A percentile compares a stretch with the other conserved stretches of the same genome.
Conservation (phyloP, 305 asterid genomes). For the Fraxinus floribunda region DNA sequence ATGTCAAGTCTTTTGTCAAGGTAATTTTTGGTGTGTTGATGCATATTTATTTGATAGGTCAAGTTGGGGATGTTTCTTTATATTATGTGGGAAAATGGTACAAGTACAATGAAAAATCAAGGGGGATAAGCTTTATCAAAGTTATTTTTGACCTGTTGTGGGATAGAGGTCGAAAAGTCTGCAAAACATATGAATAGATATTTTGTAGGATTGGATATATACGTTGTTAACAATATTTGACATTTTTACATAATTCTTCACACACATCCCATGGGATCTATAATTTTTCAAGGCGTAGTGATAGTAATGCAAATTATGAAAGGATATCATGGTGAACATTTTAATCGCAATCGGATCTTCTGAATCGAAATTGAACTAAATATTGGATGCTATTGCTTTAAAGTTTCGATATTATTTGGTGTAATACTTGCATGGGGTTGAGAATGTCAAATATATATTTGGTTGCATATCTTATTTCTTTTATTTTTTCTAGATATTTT, state of each 20-base stretch:
- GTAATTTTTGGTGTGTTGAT: not conserved
- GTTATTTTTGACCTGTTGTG: not conserved
- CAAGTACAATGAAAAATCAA: not conserved
- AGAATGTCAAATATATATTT: too few species aligned
- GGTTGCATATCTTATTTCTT: too few species aligned
- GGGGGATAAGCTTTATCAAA: not conserved
- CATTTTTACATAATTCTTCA: too few species aligned
- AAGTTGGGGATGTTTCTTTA: not conserved
- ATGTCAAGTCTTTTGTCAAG: not conserved
- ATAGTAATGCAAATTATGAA: not conserved
- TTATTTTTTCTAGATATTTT: too few species aligned
- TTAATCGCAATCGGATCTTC: not conserved
- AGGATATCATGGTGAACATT: not conserved
- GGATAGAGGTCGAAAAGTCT: not conserved
- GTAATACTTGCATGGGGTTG: too few species aligned
- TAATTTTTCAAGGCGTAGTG: not conserved
- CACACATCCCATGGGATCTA: not conserved
- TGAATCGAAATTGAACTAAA: not conserved
- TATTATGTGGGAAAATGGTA: not conserved
- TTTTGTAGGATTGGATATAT: not conserved
- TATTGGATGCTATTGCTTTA: not conserved
- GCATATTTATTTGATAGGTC: not conserved
- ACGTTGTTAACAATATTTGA: not conserved
- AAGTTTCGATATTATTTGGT: too few species aligned
- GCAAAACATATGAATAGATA: not conserved